phyloP scores from a whole-genome alignment of 257 asterid genomes.

The Gentiana dahurica region DNA sequence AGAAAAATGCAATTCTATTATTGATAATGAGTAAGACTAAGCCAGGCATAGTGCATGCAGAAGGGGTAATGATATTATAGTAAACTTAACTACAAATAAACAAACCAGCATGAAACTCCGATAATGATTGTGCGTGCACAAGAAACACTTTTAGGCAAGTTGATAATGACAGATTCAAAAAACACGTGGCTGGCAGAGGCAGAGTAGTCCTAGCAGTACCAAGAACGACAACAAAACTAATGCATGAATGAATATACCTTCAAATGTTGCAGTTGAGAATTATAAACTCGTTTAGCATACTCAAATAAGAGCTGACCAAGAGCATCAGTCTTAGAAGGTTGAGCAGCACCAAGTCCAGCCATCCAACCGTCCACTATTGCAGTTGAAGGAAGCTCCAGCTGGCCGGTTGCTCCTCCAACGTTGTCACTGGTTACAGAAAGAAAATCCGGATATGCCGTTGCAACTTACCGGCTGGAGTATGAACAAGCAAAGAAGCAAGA shows the following conservation, averaged over 20 bases:
- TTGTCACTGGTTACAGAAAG: constrained; percentile 76
- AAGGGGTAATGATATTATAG: too few species aligned
- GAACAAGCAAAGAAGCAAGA: constrained; percentile 91
- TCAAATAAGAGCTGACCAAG: constrained; percentile 93
- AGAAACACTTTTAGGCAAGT: too few species aligned
- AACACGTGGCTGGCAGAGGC: too few species aligned
- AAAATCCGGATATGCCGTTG: constrained; percentile 96
- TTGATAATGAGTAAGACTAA: too few species aligned
- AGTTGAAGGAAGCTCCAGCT: constrained; percentile 95
- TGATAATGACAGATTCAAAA: too few species aligned
- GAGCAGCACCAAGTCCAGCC: constrained; percentile 99
- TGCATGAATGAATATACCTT: constrained; percentile 37
- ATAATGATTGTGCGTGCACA: too few species aligned
- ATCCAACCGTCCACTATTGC: constrained; percentile 99
- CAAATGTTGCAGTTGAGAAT: constrained; percentile 86
- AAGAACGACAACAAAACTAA: neutral
- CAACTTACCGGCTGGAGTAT: constrained; percentile 99
- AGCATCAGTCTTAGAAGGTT: constrained; percentile 87
- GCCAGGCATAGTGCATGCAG: too few species aligned
- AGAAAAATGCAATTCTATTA: too few species aligned
- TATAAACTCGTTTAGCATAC: constrained; percentile 82
- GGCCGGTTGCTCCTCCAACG: constrained; percentile 85
- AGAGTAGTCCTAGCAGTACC: too few species aligned
- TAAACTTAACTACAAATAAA: too few species aligned
- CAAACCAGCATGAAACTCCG: too few species aligned